phyloP scores from a whole-genome alignment of 768 basidiomycete genomes.

The Trametes gibbosa region DNA sequence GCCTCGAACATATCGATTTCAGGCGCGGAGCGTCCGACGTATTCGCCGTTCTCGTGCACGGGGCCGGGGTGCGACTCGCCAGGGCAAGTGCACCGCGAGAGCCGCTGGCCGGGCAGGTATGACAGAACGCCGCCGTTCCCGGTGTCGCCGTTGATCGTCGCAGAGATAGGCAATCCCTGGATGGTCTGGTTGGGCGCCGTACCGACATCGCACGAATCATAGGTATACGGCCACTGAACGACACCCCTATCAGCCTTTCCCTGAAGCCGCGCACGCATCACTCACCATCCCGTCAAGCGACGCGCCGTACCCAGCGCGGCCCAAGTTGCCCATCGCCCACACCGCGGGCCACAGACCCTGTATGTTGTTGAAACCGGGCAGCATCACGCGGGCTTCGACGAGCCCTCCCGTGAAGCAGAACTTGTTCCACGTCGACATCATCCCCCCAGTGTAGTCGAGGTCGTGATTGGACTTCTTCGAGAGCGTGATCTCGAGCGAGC shows the following conservation, averaged over 20 bases:
- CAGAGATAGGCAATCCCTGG: constrained; percentile 60
- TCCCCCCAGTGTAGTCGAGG: constrained; percentile 39
- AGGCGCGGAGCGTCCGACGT: constrained; percentile 63
- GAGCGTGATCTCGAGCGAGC: constrained; percentile 48
- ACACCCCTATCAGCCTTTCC: neutral
- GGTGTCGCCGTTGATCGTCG: constrained; percentile 53
- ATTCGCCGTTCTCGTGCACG: constrained; percentile 49
- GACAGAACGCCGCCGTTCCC: constrained; percentile 50
- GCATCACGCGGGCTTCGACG: constrained; percentile 58
- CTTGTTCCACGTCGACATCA: constrained; percentile 68
- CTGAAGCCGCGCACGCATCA: neutral
- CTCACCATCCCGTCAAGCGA: constrained; percentile 51
- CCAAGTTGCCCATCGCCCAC: constrained; percentile 60
- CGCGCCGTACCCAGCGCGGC: constrained; percentile 71
- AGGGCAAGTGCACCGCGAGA: constrained; percentile 47
- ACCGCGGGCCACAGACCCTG: constrained; percentile 55
- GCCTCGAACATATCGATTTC: constrained; percentile 75
- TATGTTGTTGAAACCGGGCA: constrained; percentile 67
- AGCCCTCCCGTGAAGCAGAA: constrained; percentile 88
- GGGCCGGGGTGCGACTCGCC: constrained; percentile 53
- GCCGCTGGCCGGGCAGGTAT: constrained; percentile 32
- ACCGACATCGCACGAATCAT: constrained; percentile 79
- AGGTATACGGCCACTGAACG: constrained; percentile 62
- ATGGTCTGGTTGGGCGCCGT: constrained; percentile 79
- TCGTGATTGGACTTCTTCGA: constrained; percentile 52